Conservation (phyloP, 139 green algal species). For the Pleodorina starrii region DNA sequence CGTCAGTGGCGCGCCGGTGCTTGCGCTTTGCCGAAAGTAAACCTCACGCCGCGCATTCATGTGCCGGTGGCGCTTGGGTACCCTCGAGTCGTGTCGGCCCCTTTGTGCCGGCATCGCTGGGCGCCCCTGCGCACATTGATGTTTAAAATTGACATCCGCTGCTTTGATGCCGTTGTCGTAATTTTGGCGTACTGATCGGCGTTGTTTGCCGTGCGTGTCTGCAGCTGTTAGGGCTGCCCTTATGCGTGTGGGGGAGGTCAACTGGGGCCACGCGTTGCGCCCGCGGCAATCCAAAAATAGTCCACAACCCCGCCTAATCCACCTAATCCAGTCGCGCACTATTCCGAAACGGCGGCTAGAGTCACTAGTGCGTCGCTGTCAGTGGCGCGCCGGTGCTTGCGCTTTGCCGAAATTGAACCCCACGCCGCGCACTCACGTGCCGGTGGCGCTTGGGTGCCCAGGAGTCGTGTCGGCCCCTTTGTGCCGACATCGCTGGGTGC, state of each 20-base stretch:
- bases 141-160: no score
- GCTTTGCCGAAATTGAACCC: slow-evolving; percentile 26
- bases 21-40: slow-evolving; percentile 33
- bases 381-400: slow-evolving; percentile 42
- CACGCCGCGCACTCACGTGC: neutral
- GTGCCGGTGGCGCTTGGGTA: neutral
- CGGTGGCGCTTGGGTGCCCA: neutral
- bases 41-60: neutral
- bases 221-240: no score
- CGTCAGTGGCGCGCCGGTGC: slow-evolving; percentile 36
- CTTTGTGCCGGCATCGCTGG: neutral
- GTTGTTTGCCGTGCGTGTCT: no score
- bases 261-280: no score
- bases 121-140: neutral
- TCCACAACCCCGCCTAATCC: no score
- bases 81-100: neutral
- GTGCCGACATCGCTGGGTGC: neutral
- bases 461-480: neutral
- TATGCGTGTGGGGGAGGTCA: no score
- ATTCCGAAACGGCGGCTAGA: slow-evolving; percentile 29
- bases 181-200: no score
- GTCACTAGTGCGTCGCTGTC: slow-evolving; percentile 23
- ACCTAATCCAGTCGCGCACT: no score
- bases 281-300: no score
- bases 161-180: no score